Evolutionary conservation across 2,329 filamentous ascomycete genomes (phyloP).

Genomic region (Monilinia fructigena): DNA sequence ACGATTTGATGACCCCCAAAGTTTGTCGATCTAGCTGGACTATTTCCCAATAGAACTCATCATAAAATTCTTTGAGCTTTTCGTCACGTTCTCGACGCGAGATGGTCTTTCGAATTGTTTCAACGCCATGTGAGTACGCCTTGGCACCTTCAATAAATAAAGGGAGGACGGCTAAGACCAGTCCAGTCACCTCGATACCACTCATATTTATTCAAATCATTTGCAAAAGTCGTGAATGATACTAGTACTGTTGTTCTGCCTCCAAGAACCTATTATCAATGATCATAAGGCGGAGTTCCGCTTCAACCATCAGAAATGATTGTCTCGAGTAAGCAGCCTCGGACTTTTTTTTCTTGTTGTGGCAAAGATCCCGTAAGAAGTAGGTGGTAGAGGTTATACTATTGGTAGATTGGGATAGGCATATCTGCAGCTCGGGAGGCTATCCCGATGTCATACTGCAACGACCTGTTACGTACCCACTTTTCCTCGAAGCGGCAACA

Average conservation of each 20-base stretch:
- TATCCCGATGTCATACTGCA: not conserved
- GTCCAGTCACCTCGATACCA: constrained; percentile 8
- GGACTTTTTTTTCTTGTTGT: not conserved
- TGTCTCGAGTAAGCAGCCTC: constrained; percentile 2
- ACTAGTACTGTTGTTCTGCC: not conserved
- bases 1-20: not conserved
- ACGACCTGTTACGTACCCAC: not conserved
- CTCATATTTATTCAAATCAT: not conserved
- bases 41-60: constrained; percentile 19
- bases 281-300: not conserved
- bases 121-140: constrained; percentile 14
- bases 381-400: not conserved
- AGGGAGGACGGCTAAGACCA: constrained; percentile 5
- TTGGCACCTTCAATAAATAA: constrained; percentile 12
- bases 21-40: constrained; percentile 14
- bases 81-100: constrained; percentile 15
- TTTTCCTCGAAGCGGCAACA: not conserved
- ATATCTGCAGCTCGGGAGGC: not conserved
- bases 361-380: not conserved
- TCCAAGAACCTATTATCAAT: not conserved
- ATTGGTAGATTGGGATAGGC: constrained; percentile 1
- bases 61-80: constrained; percentile 14
- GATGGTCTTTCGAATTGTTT: constrained; percentile 9
- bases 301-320: not conserved
- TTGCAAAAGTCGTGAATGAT: too few relatives aligned